Evolutionary conservation across 2,329 filamentous ascomycete genomes (phyloP).

Genomic region (Aspergillus carbonarius): DNA sequence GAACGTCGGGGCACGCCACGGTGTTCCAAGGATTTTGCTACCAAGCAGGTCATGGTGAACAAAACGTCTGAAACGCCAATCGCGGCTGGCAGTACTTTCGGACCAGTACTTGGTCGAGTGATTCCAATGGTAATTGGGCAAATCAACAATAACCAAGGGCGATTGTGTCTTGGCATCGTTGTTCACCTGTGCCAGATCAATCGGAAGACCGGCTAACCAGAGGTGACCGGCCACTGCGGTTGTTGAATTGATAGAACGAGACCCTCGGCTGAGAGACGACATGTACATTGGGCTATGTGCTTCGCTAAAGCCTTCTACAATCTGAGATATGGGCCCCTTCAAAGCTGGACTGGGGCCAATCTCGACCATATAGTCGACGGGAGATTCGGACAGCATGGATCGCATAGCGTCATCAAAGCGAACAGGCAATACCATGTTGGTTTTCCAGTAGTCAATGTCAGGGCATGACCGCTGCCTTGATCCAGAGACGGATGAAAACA

Average conservation of each 20-base stretch:
- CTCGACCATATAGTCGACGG: slow-evolving; percentile 9
- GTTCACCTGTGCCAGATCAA: slow-evolving; percentile 5
- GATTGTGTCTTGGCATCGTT: not conserved
- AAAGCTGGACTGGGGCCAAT: slow-evolving; percentile 10
- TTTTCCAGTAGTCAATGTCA: slow-evolving; percentile 5
- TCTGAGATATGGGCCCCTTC: slow-evolving; percentile 8
- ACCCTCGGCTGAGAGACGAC: slow-evolving; percentile 25
- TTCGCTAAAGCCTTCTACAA: not conserved
- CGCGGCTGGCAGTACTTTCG: slow-evolving; percentile 25
- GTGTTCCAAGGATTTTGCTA: slow-evolving; percentile 3
- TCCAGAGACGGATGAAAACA: not conserved
- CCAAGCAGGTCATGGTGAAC: slow-evolving; percentile 30
- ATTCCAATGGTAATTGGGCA: slow-evolving; percentile 31
- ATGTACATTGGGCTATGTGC: slow-evolving; percentile 19
- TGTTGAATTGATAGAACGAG: slow-evolving; percentile 20
- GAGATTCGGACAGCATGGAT: not conserved
- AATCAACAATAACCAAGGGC: slow-evolving; percentile 12
- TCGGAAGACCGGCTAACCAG: not conserved
- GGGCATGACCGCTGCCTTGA: not conserved
- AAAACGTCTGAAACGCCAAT: slow-evolving; percentile 18
- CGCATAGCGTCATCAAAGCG: slow-evolving; percentile 5
- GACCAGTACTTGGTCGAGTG: slow-evolving; percentile 26
- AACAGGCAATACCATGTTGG: slow-evolving; percentile 10
- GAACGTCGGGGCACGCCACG: slow-evolving; percentile 20
- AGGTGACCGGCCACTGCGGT: slow-evolving; percentile 14